Evolutionary conservation across 345 rosid genomes (phyloP).

Genomic region (Capsella bursapastoris): DNA sequence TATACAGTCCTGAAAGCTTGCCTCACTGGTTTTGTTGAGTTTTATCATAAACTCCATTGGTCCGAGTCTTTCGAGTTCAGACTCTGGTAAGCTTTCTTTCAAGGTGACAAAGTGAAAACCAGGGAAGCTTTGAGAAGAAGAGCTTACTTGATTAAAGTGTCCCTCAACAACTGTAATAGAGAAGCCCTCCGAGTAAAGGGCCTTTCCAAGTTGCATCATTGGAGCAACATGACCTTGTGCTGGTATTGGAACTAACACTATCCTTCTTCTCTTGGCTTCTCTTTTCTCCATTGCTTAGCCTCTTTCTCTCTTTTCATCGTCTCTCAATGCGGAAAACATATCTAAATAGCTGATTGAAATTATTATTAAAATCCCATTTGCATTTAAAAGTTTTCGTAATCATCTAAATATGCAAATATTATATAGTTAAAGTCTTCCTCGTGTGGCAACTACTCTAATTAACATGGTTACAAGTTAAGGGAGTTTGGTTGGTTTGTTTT

Average conservation of each 20-base stretch:
- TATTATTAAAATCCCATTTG: too few species aligned
- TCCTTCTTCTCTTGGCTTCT: constrained; percentile 7
- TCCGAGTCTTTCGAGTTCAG: constrained; percentile 27
- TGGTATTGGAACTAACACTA: constrained; percentile 59
- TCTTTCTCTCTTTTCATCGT: neutral
- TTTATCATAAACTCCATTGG: constrained; percentile 9
- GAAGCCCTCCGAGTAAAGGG: constrained; percentile 60
- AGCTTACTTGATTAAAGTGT: constrained; percentile 41
- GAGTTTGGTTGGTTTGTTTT: too few species aligned
- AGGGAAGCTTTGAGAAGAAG: neutral
- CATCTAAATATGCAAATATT: too few species aligned
- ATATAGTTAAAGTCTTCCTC: too few species aligned
- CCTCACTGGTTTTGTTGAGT: constrained; percentile 52
- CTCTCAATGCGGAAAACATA: too few species aligned
- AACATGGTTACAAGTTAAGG: too few species aligned
- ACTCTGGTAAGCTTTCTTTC: constrained; percentile 41
- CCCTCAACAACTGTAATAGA: constrained; percentile 54
- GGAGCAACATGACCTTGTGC: constrained; percentile 70
- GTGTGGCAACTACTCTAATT: too few species aligned
- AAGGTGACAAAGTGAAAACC: constrained; percentile 47
- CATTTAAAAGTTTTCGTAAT: too few species aligned
- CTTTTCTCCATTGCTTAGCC: constrained; percentile 11
- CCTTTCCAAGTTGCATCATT: constrained; percentile 59
- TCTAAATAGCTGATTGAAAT: too few species aligned
- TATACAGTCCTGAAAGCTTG: constrained; percentile 38